Base-by-base conservation (phyloP, 2,329 filamentous ascomycete species). In the Nemania diffusa region DNA sequence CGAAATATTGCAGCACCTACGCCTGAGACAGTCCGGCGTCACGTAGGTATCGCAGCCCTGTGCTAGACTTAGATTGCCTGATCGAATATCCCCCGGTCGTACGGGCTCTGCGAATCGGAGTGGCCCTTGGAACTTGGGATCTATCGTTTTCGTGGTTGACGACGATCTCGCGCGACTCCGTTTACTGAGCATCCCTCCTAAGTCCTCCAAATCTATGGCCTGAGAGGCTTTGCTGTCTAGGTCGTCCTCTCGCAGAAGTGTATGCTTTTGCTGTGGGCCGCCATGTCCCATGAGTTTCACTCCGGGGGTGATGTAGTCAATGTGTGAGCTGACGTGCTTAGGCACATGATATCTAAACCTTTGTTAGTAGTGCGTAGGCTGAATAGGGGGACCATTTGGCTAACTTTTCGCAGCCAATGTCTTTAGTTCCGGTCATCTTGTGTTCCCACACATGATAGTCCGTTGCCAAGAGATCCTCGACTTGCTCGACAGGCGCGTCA, bases 281-380 rank as follows among this genome's bases (percentile, higher is more conserved):
- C 69, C 71, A 27, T 70, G 56, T 51, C 74, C 70, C 66, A 78
- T 77, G n/a, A 88, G 79, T 68, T 84, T 85, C 69, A 86, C 82
- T 17, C 85, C 85, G 0, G 86, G 86, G 0, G 83, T 87, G 42
- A 88, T 82, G 73, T 87, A 88, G 76, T 88, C 85, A 58, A 88
- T 79, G 64, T 87, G 84, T 11, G 79, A 69, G 50, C 79, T 79
- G 15, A 88, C 70, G 46, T 81, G 73, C 29, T 78, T 78, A 0
- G 85, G 85, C 5, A 88, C 76, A 65, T 85, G 84, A 73, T 87
- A 86, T 64, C 73, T 75, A 85, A 84, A 60, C 69, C 67, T 24
- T 13, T 7, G 56, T 70, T 17, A 55, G 56, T 51, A 29, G 26
- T n/a, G 0, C 22, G 15, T 20, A 15, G 52, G 5, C 5, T 20